Percentiles rank a stretch among this genome's conserved stretches.
These are phyloP conservation scores for Sarcodon sp. DNA, from an alignment of 768 basidiomycete genomes.

Conservation along the genomic window DNA sequence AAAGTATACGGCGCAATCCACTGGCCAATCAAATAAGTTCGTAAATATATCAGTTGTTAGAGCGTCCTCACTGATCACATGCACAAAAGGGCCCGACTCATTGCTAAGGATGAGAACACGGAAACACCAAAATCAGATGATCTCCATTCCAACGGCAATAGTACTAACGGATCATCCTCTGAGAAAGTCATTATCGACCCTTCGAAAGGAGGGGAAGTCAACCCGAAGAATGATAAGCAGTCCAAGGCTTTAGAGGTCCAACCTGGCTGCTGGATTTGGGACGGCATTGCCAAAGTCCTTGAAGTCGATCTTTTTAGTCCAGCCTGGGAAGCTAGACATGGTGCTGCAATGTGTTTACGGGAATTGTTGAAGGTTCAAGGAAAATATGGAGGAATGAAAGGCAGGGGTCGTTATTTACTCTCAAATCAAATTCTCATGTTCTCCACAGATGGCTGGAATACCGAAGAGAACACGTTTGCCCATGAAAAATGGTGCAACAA, in stretches of 20 bases:
- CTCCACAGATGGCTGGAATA: conserved; percentile 32
- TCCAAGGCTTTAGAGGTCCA: conserved; percentile 68
- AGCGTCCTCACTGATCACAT: not conserved
- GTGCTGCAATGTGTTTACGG: conserved; percentile 81
- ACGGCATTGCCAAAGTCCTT: conserved; percentile 65
- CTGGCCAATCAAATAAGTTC: conserved; percentile 48
- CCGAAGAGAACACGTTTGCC: conserved; percentile 43
- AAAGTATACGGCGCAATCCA: conserved; percentile 48
- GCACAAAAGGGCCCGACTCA: conserved; percentile 54
- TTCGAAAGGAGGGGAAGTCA: conserved; percentile 74
- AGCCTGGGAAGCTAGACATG: conserved; percentile 90
- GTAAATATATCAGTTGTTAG: conserved; percentile 7
- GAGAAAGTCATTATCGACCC: conserved; percentile 75
- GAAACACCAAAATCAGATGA: conserved; percentile 36
- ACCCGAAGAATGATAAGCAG: conserved; percentile 64
- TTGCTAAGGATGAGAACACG: conserved; percentile 47
- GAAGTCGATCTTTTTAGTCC: conserved; percentile 77
- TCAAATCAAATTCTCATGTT: conserved; percentile 2
- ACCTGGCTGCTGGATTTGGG: conserved; percentile 77
- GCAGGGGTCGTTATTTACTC: conserved; percentile 21
- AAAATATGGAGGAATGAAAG: conserved; percentile 68
- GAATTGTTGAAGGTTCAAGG: conserved; percentile 84
- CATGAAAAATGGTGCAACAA: conserved; percentile 89
- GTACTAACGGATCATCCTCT: conserved; percentile 21
- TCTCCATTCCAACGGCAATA: conserved; percentile 21